Percentiles rank a stretch among this genome's conserved stretches.
Conservation (phyloP, 768 basidiomycete genomes). For the Cantharellus anzutake region DNA sequence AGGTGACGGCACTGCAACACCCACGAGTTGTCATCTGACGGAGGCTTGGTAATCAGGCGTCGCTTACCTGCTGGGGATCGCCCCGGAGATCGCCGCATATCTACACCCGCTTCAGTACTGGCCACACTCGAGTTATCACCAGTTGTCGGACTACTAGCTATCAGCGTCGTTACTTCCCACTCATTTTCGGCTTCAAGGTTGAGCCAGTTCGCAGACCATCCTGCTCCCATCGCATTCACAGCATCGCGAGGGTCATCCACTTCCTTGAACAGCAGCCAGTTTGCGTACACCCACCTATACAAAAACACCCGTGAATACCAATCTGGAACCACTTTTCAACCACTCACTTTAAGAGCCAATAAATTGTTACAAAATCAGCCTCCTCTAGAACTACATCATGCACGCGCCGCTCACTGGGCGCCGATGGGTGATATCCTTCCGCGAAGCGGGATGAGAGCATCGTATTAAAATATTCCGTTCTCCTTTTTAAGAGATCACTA, state of each 20-base stretch:
- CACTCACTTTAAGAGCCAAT: constrained; percentile 13
- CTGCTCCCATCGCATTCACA: constrained; percentile 46
- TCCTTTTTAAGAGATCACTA: constrained; percentile 48
- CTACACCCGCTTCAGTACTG: neutral
- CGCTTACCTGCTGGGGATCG: neutral
- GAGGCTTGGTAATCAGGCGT: neutral
- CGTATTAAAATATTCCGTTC: constrained; percentile 65
- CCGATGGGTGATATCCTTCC: constrained; percentile 25
- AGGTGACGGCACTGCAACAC: too few relatives aligned
- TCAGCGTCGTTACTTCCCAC: constrained; percentile 48
- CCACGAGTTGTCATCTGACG: neutral
- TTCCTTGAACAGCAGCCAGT: constrained; percentile 52
- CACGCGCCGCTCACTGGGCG: constrained; percentile 31
- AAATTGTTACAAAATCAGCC: constrained; percentile 57
- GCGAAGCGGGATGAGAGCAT: constrained; percentile 54
- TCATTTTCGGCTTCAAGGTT: constrained; percentile 26
- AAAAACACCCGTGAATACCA: constrained; percentile 26
- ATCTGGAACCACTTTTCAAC: neutral
- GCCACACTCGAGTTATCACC: neutral
- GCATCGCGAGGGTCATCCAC: constrained; percentile 48
- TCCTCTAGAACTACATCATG: constrained; percentile 58
- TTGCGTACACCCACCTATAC: constrained; percentile 55
- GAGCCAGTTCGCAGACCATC: constrained; percentile 44
- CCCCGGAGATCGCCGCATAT: too few relatives aligned
- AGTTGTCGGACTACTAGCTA: neutral